These are phyloP conservation scores for Gossypium sturtianum DNA, from an alignment of 345 rosid species.

Conservation along the genomic window DNA sequence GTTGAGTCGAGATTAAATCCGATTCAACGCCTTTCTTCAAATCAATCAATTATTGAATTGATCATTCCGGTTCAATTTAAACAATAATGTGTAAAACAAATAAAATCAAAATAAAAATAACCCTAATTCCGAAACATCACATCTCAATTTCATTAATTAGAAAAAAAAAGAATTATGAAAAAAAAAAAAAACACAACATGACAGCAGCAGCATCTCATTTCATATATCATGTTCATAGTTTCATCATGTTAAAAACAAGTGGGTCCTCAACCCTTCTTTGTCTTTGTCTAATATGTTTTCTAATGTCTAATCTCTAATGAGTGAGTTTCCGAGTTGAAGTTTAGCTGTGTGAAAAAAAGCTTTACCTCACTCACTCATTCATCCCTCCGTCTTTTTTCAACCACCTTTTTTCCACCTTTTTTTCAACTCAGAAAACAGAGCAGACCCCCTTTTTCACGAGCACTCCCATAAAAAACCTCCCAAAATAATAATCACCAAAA, in stretches of 20 bases:
- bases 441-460: neutral
- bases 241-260: neutral
- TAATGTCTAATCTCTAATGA: neutral
- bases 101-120: no score
- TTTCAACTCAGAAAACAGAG: neutral
- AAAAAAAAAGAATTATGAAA: no score
- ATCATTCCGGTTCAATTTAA: no score
- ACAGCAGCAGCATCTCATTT: neutral
- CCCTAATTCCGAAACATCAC: no score
- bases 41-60: rapidly evolving
- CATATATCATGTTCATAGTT: neutral
- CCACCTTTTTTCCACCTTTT: neutral
- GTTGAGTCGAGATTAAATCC: no score
- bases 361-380: neutral
- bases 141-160: no score
- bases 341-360: neutral
- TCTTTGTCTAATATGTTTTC: neutral
- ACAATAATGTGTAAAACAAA: no score
- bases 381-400: neutral
- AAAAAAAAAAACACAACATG: neutral
- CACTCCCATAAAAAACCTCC: neutral
- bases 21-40: rapidly evolving
- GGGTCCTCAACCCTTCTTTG: neutral
- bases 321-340: neutral
- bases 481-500: neutral